Percentiles rank a stretch among this genome's conserved stretches.
These are phyloP conservation scores for Monosporascus cannonballus DNA, from an alignment of 2,329 filamentous ascomycete species.

Conservation along the genomic window DNA sequence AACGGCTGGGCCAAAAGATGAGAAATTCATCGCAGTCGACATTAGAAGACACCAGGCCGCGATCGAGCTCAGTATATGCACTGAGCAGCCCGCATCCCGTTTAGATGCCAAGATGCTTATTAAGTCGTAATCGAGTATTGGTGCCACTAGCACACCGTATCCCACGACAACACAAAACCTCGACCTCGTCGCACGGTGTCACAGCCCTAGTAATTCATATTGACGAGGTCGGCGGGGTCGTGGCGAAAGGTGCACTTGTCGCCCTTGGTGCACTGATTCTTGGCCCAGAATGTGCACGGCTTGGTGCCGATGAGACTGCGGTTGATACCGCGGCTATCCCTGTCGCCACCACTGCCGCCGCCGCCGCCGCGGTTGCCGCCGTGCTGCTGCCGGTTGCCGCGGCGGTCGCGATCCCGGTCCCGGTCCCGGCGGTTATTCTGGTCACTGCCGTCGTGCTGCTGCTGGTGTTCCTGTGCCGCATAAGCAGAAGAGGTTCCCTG, in stretches of 20 bases:
- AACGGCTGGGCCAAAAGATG: too few relatives aligned
- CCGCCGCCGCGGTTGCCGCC: constrained; percentile 24
- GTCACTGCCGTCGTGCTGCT: not conserved
- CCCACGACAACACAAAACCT: not conserved
- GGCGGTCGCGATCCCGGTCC: constrained; percentile 11
- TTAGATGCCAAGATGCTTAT: too few relatives aligned
- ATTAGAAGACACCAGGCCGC: too few relatives aligned
- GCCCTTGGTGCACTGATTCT: constrained; percentile 67
- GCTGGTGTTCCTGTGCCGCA: not conserved
- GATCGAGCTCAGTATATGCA: too few relatives aligned
- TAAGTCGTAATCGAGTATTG: too few relatives aligned
- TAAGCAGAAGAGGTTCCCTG: not conserved
- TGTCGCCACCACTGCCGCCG: constrained; percentile 34
- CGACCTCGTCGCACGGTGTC: not conserved
- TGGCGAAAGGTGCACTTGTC: constrained; percentile 71
- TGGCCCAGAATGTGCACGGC: constrained; percentile 63
- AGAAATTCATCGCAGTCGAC: too few relatives aligned
- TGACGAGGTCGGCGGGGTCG: constrained; percentile 34
- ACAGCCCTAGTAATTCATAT: constrained; percentile 9
- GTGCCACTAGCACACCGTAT: too few relatives aligned
- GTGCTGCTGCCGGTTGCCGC: constrained; percentile 14
- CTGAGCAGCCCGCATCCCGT: too few relatives aligned
- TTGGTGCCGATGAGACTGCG: constrained; percentile 58
- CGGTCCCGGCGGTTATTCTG: not conserved
- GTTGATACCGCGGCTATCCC: constrained; percentile 41